Evolutionary conservation across 1,284 basidiomycete genomes (phyloP).

Genomic region (Melanopsichium pennsylvanicum): DNA sequence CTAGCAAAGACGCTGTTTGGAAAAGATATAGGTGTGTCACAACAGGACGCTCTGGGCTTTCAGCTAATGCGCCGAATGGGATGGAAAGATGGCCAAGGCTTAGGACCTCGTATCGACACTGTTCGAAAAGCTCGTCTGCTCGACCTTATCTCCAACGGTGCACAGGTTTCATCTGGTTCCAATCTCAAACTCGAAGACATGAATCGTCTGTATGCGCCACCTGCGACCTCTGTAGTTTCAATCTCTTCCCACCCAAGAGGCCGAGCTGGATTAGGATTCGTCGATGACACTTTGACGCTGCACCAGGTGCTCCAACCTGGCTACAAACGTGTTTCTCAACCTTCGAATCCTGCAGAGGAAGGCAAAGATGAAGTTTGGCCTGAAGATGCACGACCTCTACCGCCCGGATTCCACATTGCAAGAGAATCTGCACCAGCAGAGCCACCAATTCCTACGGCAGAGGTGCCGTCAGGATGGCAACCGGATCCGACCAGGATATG

Average conservation of each 20-base stretch:
- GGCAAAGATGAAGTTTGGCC: conserved; percentile 68
- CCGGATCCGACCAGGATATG: conserved; percentile 83
- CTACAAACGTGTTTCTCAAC: no score
- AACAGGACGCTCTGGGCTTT: conserved; percentile 24
- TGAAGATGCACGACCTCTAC: conserved; percentile 77
- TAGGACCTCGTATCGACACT: conserved; percentile 87
- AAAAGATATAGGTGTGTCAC: neutral
- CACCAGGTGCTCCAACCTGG: conserved; percentile 3
- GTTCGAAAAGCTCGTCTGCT: conserved; percentile 72
- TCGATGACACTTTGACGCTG: neutral
- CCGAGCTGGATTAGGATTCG: conserved; percentile 79
- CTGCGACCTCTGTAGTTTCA: conserved; percentile 76
- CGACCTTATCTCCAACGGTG: conserved; percentile 9
- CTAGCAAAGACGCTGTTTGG: neutral
- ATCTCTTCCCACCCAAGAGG: conserved; percentile 76
- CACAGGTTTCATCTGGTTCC: conserved; percentile 1
- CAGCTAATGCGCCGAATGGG: conserved; percentile 90
- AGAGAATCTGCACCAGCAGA: conserved; percentile 76
- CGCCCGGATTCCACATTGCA: conserved; percentile 79
- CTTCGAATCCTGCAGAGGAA: no score
- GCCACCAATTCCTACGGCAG: conserved; percentile 76
- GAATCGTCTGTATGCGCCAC: conserved; percentile 84
- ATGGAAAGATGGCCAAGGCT: conserved; percentile 89
- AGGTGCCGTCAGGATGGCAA: conserved; percentile 80
- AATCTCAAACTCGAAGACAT: conserved; percentile 68